phyloP scores from a whole-genome alignment of 352 stramenopile genomes.

The Globisporangium irregulare region DNA sequence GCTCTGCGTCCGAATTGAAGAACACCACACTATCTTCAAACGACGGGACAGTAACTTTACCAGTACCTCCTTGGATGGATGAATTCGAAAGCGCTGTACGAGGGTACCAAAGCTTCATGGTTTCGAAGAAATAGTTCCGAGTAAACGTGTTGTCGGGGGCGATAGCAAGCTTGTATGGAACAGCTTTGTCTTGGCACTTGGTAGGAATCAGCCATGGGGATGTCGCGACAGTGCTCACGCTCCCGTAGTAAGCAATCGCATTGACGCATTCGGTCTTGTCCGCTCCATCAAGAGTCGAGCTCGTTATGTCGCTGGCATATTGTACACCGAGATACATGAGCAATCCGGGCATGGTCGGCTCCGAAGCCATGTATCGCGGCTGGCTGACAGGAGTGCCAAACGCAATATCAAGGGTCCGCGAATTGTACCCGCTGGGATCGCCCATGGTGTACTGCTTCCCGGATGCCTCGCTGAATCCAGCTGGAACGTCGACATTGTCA shows the following conservation, averaged over 20 bases:
- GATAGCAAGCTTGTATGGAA: constrained; percentile 53
- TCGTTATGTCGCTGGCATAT: constrained; percentile 29
- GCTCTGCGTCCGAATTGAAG: constrained; percentile 37
- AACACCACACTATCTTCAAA: constrained; percentile 65
- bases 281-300: background rate
- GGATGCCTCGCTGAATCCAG: constrained; percentile 49
- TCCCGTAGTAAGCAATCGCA: constrained; percentile 22
- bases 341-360: constrained; percentile 53
- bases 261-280: constrained; percentile 23
- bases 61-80: constrained; percentile 10
- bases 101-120: constrained; percentile 54
- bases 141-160: constrained; percentile 54
- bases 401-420: constrained; percentile 8
- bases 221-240: constrained; percentile 32
- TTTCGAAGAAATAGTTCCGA: constrained; percentile 60
- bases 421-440: background rate
- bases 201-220: constrained; percentile 34
- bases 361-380: constrained; percentile 38
- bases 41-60: constrained; percentile 35
- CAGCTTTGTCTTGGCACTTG: constrained; percentile 29
- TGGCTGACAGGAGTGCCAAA: background rate
- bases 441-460: constrained; percentile 8
- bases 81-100: constrained; percentile 25
- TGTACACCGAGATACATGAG: constrained; percentile 42
- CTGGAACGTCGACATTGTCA: constrained; percentile 47